These are phyloP conservation scores for Stagonosporopsis vannaccii DNA, from an alignment of 2,329 filamentous ascomycete species.

Conservation along the genomic window DNA sequence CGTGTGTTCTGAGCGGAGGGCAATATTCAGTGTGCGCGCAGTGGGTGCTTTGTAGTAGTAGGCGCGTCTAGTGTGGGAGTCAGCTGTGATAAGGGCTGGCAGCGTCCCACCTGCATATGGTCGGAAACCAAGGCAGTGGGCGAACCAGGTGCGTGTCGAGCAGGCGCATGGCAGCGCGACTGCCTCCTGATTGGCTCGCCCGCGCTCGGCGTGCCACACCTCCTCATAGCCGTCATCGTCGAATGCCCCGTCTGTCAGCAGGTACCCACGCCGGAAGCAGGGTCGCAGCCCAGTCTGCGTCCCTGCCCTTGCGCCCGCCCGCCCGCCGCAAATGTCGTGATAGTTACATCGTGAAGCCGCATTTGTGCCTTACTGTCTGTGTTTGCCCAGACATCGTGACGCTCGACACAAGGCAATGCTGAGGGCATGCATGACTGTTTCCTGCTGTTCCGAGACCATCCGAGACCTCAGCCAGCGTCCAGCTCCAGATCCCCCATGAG, in stretches of 20 bases:
- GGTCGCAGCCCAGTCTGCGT: slow-evolving; percentile 3
- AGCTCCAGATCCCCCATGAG: slow-evolving; percentile 32
- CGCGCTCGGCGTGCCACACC: slow-evolving; percentile 6
- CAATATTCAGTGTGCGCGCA: slow-evolving; percentile 21
- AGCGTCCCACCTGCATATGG: slow-evolving; percentile 12
- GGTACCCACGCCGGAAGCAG: slow-evolving; percentile 18
- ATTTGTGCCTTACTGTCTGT: neutral
- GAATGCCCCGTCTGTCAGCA: slow-evolving; percentile 17
- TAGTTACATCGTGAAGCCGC: slow-evolving; percentile 14
- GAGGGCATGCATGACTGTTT: slow-evolving; percentile 1
- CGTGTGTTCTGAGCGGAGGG: neutral
- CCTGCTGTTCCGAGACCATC: slow-evolving; percentile 35
- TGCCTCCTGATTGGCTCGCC: slow-evolving; percentile 10
- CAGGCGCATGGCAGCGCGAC: slow-evolving; percentile 17
- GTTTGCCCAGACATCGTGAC: slow-evolving; percentile 3
- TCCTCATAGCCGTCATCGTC: slow-evolving; percentile 16
- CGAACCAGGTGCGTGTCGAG: slow-evolving; percentile 16
- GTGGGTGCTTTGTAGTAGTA: slow-evolving; percentile 18
- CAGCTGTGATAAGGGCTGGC: slow-evolving; percentile 19
- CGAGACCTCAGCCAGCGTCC: slow-evolving; percentile 35
- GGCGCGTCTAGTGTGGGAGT: slow-evolving; percentile 14
- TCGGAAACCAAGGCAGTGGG: slow-evolving; percentile 18
- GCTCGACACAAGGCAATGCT: neutral
- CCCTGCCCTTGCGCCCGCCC: slow-evolving; percentile 13
- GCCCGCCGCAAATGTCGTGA: slow-evolving; percentile 16